Base-by-base conservation (phyloP, 2,329 filamentous ascomycete genomes). In the Ophiostoma sp. region DNA sequence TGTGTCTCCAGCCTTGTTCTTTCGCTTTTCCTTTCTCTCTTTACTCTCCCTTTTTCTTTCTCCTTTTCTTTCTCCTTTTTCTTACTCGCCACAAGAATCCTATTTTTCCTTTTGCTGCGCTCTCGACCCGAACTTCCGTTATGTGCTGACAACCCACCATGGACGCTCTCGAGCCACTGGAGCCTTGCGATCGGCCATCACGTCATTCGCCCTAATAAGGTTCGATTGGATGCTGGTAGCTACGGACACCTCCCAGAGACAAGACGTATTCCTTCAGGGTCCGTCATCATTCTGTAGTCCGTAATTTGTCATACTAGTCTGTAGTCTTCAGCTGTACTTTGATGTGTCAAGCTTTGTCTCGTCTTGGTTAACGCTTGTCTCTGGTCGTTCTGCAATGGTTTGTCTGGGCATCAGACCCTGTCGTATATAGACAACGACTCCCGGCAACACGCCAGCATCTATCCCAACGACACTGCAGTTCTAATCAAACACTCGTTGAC, bases 181-280 rank as follows among this genome's bases (percentile, higher is more conserved):
- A 62, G 58, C 58, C 58, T 62, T 62, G 58, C 58, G 36, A n/a
- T 62, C 36, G 58, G 58, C 58, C 58, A 62, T 62, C 58, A 41
- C 58, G 58, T 62, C 58, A 62, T 62, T 41, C 58, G 58, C 58
- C 58, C 58, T 62, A 62, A 62, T 62, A 62, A 62, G 58, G 58
- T 7, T 62, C 58, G 27, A 62, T 55, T 62, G 58, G 36, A 40
- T 16, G 36, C 14, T 8, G n/a, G 14, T n/a, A 41, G 16, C 14
- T n/a, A 41, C 8, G 52, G 9, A 49, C 12, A 16, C 45, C 12
- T 11, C 45, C n/a, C 45, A 49, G 4, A 11, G 12, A 49, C 44
- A 8, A 45, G 44, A 27, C 44, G 44, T 45, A 45, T 8, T 45
- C 44, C 44, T 45, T 55, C 49, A 55, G 49, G n/a, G 49, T 55